Evolutionary conservation across 2,329 filamentous ascomycete genomes (phyloP).

Genomic region (Chalaropsis thielavioides): DNA sequence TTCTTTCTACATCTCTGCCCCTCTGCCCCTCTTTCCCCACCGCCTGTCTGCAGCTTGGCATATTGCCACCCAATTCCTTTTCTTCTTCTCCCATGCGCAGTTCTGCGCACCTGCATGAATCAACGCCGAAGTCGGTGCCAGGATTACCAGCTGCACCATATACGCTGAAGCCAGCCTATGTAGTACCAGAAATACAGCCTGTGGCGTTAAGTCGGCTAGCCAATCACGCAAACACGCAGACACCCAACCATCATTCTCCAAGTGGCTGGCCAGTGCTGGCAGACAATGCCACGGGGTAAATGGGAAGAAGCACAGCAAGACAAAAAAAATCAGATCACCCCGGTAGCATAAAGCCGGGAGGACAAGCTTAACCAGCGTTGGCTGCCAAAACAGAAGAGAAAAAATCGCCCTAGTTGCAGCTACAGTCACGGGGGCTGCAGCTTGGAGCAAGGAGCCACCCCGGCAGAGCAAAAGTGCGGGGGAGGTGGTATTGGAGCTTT

Average conservation of each 20-base stretch:
- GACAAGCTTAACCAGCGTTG: constrained; percentile 5
- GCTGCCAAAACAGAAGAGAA: not conserved
- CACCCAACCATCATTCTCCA: too few species aligned
- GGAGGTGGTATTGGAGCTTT: constrained; percentile 2
- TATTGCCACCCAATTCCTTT: not conserved
- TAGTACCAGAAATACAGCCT: not conserved
- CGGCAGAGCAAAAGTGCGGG: constrained; percentile 1
- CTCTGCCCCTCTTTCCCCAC: not conserved
- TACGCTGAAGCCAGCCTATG: not conserved
- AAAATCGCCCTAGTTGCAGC: not conserved
- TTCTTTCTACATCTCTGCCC: not conserved
- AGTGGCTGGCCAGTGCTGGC: too few species aligned
- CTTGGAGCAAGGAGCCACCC: constrained; percentile 2
- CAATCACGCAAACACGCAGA: too few species aligned
- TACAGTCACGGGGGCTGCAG: not conserved
- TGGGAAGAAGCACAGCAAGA: too few species aligned
- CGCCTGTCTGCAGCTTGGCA: not conserved
- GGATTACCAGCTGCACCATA: not conserved
- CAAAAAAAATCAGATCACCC: constrained; percentile 5
- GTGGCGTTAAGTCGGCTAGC: too few species aligned
- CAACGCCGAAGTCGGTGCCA: constrained; percentile 5
- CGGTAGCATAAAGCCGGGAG: not conserved
- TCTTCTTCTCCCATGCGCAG: not conserved
- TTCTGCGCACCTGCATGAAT: not conserved
- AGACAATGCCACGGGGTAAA: too few species aligned